phyloP scores from a whole-genome alignment of 306 rosid genomes.

The Castanospermum australe region DNA sequence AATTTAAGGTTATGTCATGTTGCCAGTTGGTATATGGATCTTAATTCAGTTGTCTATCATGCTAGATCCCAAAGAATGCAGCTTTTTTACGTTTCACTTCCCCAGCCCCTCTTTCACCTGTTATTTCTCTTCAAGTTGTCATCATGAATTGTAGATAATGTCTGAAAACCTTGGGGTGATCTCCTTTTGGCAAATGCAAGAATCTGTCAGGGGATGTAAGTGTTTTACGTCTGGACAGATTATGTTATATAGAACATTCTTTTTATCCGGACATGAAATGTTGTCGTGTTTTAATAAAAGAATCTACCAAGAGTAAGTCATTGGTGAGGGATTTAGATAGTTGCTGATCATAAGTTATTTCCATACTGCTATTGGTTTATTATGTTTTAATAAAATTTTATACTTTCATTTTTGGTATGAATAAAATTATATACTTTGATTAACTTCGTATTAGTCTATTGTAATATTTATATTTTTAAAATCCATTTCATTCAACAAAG shows the following conservation, averaged over 20 bases:
- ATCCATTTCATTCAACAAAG: not conserved
- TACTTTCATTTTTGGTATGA: no score
- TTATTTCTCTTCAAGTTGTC: not conserved
- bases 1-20: not conserved
- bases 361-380: no score
- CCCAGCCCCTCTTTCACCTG: not conserved
- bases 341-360: no score
- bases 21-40: conserved; percentile 10
- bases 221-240: not conserved
- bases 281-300: no score
- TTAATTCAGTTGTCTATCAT: not conserved
- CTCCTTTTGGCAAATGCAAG: not conserved
- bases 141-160: conserved; percentile 24
- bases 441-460: no score
- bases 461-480: no score
- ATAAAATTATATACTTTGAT: no score
- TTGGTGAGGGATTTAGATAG: no score
- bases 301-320: no score
- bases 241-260: not conserved
- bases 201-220: not conserved
- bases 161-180: not conserved
- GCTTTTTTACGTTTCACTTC: not conserved
- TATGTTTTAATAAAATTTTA: no score
- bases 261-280: not conserved
- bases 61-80: conserved; percentile 9